A percentile compares a stretch with the other conserved stretches of the same genome.
Conservation (phyloP, 768 basidiomycete genomes). For the Amanita pseudoporphyria region DNA sequence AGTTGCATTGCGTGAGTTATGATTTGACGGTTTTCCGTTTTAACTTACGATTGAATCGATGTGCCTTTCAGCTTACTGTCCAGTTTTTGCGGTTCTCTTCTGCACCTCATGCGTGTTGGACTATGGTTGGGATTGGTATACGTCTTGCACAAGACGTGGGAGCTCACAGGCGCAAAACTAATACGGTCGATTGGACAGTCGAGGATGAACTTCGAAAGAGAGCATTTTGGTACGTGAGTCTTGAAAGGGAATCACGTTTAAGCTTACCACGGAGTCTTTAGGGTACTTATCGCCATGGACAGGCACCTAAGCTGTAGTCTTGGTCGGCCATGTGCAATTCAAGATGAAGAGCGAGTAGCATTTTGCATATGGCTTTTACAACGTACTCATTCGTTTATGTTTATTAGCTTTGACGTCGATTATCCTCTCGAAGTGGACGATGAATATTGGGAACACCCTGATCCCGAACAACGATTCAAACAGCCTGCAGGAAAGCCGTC, state of each 20-base stretch:
- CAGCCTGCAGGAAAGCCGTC: constrained; percentile 62
- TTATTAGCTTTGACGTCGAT: constrained; percentile 62
- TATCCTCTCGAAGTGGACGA: constrained; percentile 57
- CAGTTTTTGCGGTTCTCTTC: constrained; percentile 47
- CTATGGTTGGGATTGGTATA: constrained; percentile 59
- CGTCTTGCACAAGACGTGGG: constrained; percentile 74
- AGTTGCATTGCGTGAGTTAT: constrained; percentile 46
- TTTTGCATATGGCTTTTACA: background rate
- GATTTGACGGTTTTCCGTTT: background rate
- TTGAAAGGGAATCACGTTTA: background rate
- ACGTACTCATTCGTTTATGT: constrained; percentile 1
- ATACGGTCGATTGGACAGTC: constrained; percentile 24
- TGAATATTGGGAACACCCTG: constrained; percentile 63
- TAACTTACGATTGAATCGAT: background rate
- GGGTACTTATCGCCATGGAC: constrained; percentile 49
- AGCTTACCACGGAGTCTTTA: constrained; percentile 13
- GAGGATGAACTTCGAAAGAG: constrained; percentile 74
- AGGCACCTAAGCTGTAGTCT: constrained; percentile 40
- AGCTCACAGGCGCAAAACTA: constrained; percentile 43
- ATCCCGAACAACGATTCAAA: constrained; percentile 50
- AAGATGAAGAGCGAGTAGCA: constrained; percentile 63
- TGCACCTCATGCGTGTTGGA: constrained; percentile 60
- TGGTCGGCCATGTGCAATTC: constrained; percentile 69
- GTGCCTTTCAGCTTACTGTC: constrained; percentile 35
- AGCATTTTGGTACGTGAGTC: constrained; percentile 42